Evolutionary conservation across 768 basidiomycete species (phyloP).

Genomic region (Lentinula raphanica): DNA sequence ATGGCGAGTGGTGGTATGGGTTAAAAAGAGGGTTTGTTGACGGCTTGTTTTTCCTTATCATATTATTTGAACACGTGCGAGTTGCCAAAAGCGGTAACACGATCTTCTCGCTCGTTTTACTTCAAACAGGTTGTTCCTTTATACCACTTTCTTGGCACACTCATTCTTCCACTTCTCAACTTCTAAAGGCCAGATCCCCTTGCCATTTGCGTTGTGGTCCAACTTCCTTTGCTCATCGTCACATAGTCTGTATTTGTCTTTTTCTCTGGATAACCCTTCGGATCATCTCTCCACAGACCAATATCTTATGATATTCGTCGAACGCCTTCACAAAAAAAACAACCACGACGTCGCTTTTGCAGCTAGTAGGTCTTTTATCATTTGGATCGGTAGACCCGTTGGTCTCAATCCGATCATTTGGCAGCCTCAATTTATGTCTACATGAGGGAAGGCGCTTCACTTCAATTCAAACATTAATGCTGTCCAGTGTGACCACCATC

Average conservation of each 20-base stretch:
- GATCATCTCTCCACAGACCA: neutral
- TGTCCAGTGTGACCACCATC: neutral
- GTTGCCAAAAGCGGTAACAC: neutral
- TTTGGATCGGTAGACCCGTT: neutral
- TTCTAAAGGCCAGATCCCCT: neutral
- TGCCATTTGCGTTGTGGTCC: neutral
- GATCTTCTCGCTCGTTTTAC: neutral
- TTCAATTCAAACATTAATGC: neutral
- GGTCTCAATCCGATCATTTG: neutral
- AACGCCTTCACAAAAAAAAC: neutral
- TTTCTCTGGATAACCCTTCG: neutral
- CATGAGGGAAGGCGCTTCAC: too few species aligned
- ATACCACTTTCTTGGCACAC: neutral
- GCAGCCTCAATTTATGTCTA: neutral
- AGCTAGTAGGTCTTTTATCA: neutral
- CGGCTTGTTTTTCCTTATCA: neutral
- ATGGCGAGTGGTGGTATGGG: conserved; percentile 6
- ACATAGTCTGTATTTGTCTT: neutral
- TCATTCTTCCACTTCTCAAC: neutral
- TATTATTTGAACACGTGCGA: neutral
- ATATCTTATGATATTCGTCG: neutral
- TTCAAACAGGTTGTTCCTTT: neutral
- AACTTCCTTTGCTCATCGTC: neutral
- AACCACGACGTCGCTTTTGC: neutral
- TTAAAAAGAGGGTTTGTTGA: conserved; percentile 6